Base-by-base conservation (phyloP, 2,329 filamentous ascomycete species). In the Chaetothyriales sp. region DNA sequence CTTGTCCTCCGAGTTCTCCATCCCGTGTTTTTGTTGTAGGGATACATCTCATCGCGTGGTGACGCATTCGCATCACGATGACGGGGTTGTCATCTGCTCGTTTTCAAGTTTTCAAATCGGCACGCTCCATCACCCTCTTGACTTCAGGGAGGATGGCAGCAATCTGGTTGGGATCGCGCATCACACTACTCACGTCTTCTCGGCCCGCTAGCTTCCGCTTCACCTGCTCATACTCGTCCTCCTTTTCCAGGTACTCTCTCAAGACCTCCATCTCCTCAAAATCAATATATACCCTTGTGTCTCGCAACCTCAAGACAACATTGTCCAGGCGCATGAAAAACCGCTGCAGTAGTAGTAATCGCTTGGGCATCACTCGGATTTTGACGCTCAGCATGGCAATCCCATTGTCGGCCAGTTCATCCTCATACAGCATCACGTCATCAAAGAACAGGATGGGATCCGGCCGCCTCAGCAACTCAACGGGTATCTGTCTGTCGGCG, bases 371-470 rank as follows among this genome's bases (percentile, higher is more conserved):
- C 51, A 96, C 90, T 53, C 92, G 77, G 48, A 96, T 73, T 73
- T 98, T 98, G 68, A 84, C 87, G 55, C 83, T 93, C 52, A 93
- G 74, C 64, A 95, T 77, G 26, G 87, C 86, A 60, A 96, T 92
- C 54, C 92, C 92, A 64, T 98, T 98, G 67, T 98, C 92, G 54
- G 95, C 92, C 46, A 98, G 78, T 72, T 98, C 92, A 69, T 93
- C 93, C 71, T 98, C 92, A 66, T 94, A 98, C 46, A 98, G 76
- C 60, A 95, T 81, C 42, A 98, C 87, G 61, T 96, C 88, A 69
- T 96, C 90, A 65, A 93, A 94, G 74, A 96, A 95, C 4, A 94
- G 71, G 57, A 98, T 98, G 0, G 92, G 92, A 65, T 98, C 92
- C 12, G 86, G 84, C 28, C 86, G 79, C 65, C 84, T 87, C 48